phyloP scores from a whole-genome alignment of 1,139 yeast species.

The Lodderomyces theae region DNA sequence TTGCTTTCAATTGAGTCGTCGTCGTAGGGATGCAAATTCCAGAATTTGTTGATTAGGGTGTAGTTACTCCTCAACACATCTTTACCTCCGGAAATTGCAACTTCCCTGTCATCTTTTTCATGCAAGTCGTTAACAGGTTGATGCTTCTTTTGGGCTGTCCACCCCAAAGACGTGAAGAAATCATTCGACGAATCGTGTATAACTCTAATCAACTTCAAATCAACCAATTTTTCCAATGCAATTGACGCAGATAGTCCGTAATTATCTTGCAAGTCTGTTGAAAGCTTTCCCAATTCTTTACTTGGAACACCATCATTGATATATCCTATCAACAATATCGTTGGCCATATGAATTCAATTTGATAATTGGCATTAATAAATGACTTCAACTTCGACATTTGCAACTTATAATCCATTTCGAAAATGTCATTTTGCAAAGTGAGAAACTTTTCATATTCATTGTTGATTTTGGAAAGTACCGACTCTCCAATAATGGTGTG shows the following conservation, averaged over 20 bases:
- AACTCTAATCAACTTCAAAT: slow-evolving; percentile 25
- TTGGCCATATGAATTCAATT: slow-evolving; percentile 42
- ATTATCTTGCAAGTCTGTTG: slow-evolving; percentile 50
- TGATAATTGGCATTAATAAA: slow-evolving; percentile 42
- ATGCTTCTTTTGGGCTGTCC: slow-evolving; percentile 12
- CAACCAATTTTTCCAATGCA: slow-evolving; percentile 26
- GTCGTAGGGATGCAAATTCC: slow-evolving; percentile 43
- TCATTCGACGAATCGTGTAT: slow-evolving; percentile 23
- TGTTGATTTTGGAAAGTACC: slow-evolving; percentile 52
- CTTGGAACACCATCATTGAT: slow-evolving; percentile 65
- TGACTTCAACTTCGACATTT: slow-evolving; percentile 46
- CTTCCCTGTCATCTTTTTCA: slow-evolving; percentile 23
- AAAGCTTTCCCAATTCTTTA: slow-evolving; percentile 51
- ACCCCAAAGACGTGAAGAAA: slow-evolving; percentile 29
- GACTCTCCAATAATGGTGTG: slow-evolving; percentile 78
- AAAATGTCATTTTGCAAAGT: slow-evolving; percentile 75
- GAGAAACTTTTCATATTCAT: slow-evolving; percentile 51
- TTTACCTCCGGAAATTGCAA: slow-evolving; percentile 33
- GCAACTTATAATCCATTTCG: slow-evolving; percentile 53
- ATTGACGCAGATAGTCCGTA: slow-evolving; percentile 55
- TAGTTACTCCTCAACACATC: slow-evolving; percentile 33
- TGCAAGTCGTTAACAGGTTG: slow-evolving; percentile 5
- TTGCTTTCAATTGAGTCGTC: slow-evolving; percentile 18
- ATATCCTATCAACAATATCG: slow-evolving; percentile 53
- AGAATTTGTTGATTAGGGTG: slow-evolving; percentile 41